Percentiles rank a stretch among this genome's conserved stretches.
phyloP scores from a whole-genome alignment of 176 grass and related monocot species.

The Coix lacrymajobi region DNA sequence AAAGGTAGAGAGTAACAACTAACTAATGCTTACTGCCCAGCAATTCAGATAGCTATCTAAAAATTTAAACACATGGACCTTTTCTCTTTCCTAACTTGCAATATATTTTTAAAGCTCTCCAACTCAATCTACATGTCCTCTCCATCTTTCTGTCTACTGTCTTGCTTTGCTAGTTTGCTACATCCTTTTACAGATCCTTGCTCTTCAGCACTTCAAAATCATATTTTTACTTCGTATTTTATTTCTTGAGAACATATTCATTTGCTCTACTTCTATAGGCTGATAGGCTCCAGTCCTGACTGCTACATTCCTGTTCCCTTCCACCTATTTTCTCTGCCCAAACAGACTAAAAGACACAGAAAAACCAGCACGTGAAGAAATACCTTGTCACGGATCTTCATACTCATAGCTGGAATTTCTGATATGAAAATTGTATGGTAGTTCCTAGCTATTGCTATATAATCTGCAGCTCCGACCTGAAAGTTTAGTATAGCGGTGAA shows the following conservation, averaged over 20 bases:
- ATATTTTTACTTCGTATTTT: not conserved
- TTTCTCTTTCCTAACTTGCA: not conserved
- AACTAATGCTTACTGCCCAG: not conserved
- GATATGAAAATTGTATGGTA: constrained; percentile 95
- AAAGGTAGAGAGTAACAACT: not conserved
- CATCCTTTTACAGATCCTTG: not conserved
- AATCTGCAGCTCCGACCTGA: constrained; percentile 95
- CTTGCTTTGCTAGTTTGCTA: not conserved
- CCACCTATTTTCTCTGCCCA: not conserved
- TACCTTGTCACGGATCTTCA: constrained; percentile 99
- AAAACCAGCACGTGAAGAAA: constrained; percentile 20
- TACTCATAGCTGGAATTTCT: constrained; percentile 93
- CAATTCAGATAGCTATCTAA: not conserved
- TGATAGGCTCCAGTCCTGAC: not conserved
- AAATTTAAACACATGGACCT: not conserved
- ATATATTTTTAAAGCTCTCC: not conserved
- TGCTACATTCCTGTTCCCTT: not conserved
- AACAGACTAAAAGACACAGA: not conserved
- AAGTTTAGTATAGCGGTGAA: constrained; percentile 14
- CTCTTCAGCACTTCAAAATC: not conserved
- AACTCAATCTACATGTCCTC: not conserved
- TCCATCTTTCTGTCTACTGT: not conserved
- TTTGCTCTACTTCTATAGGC: not conserved
- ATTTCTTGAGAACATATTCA: not conserved
- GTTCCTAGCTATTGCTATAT: constrained; percentile 89